Evolutionary conservation across 1,284 basidiomycete species (phyloP), one percentile per base, ranked within the genome.

Genomic region (Pyrrhoderma lamaoense): DNA sequence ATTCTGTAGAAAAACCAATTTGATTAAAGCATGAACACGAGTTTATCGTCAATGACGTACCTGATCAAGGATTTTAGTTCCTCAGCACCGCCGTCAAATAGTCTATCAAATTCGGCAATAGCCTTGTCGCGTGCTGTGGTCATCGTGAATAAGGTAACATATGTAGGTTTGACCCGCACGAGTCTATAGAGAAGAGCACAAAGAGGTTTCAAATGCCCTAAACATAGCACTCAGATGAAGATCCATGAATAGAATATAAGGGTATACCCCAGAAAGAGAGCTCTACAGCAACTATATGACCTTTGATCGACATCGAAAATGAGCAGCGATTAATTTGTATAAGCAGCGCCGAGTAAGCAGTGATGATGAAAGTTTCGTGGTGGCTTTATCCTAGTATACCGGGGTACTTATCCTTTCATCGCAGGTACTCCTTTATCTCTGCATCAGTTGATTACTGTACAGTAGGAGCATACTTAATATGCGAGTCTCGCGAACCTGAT

Each of bases 191-290:
- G 21, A 18, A 52, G 34, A 2, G 51, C 45, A 9, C 45, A 47
- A 9, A 38, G 22, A 13, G 51, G 27, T 36, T 52, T 52, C 23
- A 40, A 34, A 42, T 52, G 51, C 1, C 51, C 51, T 52, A 35
- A 9, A 5, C 27, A 11, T 5, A 5, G 27, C 5, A 31, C 11
- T 31, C 5, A 31, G 5, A 31, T 31, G n/a, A 31, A 5, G 27
- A 31, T 5, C 27, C 11, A 5, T 11, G 11, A 31, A 31, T 31
- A 31, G 27, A 31, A 11, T 11, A 11, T 5, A 31, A 31, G 27
- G 35, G 16, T 7, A n/a, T 35, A 50, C 49, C 49, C 49, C 49
- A 50, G n/a, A 50, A 27, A 8, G 40, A 31, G 22, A 50, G 49
- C n/a, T 39, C 40, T 14, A 43, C 23, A 27, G 49, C 49, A 2